A percentile compares a stretch with the other conserved stretches of the same genome.
phyloP scores from a whole-genome alignment of 2,329 filamentous ascomycete species.

The Phyllachora maydis region DNA sequence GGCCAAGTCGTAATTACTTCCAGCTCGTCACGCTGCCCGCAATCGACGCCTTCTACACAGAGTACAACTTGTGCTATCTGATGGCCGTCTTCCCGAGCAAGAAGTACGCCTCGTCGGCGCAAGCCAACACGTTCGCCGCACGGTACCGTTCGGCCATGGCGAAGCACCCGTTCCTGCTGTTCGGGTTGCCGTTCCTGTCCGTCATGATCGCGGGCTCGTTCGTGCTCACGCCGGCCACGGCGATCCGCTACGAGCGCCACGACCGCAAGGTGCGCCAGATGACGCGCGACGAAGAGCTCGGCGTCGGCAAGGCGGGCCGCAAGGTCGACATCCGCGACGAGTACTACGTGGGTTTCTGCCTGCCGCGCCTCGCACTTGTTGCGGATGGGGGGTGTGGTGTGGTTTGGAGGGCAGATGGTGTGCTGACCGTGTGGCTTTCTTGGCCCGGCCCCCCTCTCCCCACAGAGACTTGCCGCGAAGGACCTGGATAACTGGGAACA shows the following conservation, averaged over 20 bases:
- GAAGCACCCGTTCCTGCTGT: slow-evolving; percentile 73
- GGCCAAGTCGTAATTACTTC: too few relatives aligned
- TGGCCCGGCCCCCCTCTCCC: too few relatives aligned
- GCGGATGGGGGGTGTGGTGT: too few relatives aligned
- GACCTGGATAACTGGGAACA: slow-evolving; percentile 96
- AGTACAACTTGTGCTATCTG: too few relatives aligned
- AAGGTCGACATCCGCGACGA: slow-evolving; percentile 68
- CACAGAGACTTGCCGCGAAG: slow-evolving; percentile 60
- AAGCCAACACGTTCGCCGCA: slow-evolving; percentile 48
- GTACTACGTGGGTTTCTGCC: slow-evolving; percentile 52
- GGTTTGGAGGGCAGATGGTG: too few relatives aligned
- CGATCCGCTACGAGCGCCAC: slow-evolving; percentile 80
- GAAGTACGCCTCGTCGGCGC: slow-evolving; percentile 46
- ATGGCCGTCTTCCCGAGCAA: slow-evolving; percentile 50
- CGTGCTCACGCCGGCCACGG: slow-evolving; percentile 82
- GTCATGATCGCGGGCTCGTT: slow-evolving; percentile 88
- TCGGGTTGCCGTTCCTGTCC: slow-evolving; percentile 79
- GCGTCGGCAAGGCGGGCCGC: slow-evolving; percentile 48
- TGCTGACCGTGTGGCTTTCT: too few relatives aligned
- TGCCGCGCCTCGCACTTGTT: slow-evolving; percentile 5
- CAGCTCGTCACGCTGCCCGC: too few relatives aligned
- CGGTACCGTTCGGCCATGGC: slow-evolving; percentile 57
- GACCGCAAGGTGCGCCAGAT: slow-evolving; percentile 78
- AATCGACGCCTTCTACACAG: too few relatives aligned
- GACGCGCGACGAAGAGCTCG: slow-evolving; percentile 69